These are phyloP conservation scores for Boehmeria nivea DNA, from an alignment of 306 rosid genomes.

Conservation along the genomic window DNA sequence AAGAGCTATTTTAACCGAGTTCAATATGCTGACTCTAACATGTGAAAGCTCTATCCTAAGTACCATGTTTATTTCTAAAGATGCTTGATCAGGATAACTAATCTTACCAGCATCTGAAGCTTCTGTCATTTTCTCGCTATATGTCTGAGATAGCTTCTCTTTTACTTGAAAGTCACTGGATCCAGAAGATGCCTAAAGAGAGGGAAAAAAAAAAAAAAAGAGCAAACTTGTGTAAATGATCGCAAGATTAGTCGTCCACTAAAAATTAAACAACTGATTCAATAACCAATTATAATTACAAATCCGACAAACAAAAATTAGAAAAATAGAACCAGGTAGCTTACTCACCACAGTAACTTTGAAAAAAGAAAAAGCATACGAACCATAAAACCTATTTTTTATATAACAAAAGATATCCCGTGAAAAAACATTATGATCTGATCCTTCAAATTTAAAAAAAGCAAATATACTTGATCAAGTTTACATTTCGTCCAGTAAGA, in stretches of 20 bases:
- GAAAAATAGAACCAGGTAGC: too few species aligned
- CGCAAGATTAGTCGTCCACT: not conserved
- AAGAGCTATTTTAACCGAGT: too few species aligned
- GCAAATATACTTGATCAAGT: not conserved
- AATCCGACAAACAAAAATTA: not conserved
- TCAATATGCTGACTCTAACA: too few species aligned
- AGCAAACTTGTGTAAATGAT: not conserved
- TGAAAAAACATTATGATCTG: not conserved
- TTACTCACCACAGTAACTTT: too few species aligned
- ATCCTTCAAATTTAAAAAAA: not conserved
- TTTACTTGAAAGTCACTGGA: conserved; percentile 30
- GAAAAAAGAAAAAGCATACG: too few species aligned
- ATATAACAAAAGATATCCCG: too few species aligned
- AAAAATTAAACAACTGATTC: not conserved
- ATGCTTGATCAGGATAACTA: not conserved
- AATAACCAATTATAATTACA: not conserved
- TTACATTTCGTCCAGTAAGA: not conserved
- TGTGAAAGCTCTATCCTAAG: too few species aligned
- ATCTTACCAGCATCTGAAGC: conserved; percentile 98
- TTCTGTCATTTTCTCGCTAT: conserved; percentile 75
- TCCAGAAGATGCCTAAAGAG: conserved; percentile 65
- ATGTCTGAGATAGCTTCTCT: conserved; percentile 68
- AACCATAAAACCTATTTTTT: too few species aligned
- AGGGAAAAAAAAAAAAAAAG: conserved; percentile 16
- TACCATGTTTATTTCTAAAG: too few species aligned